Percentiles rank a stretch among this genome's conserved stretches.
phyloP scores from a whole-genome alignment of 495 filamentous ascomycete species.

The Cenococcum geophilum region DNA sequence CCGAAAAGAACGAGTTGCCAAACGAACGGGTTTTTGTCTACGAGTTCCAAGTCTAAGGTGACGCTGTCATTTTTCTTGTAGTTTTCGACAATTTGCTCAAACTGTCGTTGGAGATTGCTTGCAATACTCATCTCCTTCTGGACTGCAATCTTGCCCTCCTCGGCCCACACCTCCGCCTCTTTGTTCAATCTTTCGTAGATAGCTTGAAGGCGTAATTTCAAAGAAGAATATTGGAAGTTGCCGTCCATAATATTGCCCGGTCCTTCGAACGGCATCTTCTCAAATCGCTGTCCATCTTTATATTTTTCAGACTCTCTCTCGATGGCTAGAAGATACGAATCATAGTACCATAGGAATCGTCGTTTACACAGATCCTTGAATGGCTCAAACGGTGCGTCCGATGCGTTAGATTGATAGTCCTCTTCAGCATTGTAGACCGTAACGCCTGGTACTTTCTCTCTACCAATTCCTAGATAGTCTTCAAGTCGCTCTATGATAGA shows the following conservation, averaged over 20 bases:
- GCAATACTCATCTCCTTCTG: slow-evolving; percentile 67
- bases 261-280: slow-evolving; percentile 79
- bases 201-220: slow-evolving; percentile 59
- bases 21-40: slow-evolving; percentile 64
- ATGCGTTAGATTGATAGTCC: slow-evolving; percentile 46
- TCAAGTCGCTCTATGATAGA: slow-evolving; percentile 83
- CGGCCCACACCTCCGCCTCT: slow-evolving; percentile 67
- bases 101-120: slow-evolving; percentile 73
- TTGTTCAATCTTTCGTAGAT: slow-evolving; percentile 63
- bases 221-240: slow-evolving; percentile 71
- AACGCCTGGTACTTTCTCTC: slow-evolving; percentile 44
- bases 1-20: slow-evolving; percentile 77
- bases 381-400: slow-evolving; percentile 59
- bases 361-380: slow-evolving; percentile 89
- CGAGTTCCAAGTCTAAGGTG: slow-evolving; percentile 66
- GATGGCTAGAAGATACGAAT: slow-evolving; percentile 70
- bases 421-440: slow-evolving; percentile 47
- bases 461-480: slow-evolving; percentile 60
- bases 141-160: slow-evolving; percentile 57
- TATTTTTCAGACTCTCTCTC: slow-evolving; percentile 54
- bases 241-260: slow-evolving; percentile 78
- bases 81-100: slow-evolving; percentile 70
- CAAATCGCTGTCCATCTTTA: slow-evolving; percentile 57
- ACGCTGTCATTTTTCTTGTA: slow-evolving; percentile 62
- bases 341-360: slow-evolving; percentile 93